Base-by-base conservation (phyloP, 148 eudicot genomes). In the Vaccinium vitisidaea region DNA sequence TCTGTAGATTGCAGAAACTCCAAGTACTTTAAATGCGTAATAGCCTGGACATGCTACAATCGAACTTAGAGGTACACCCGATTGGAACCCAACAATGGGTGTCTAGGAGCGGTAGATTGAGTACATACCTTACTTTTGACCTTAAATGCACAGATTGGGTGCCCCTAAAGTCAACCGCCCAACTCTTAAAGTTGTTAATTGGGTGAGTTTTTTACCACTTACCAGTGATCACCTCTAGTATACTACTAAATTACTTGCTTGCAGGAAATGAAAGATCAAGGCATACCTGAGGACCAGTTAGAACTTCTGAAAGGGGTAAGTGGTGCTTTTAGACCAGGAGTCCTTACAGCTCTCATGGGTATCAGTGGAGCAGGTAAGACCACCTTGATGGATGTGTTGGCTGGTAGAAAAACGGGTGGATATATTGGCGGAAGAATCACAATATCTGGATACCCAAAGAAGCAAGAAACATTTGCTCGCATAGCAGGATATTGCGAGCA, bases 261-360 rank as follows among this genome's bases (percentile, higher is more conserved):
- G 78, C 79, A 89, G 90, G 90, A 87, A 88, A 90, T 88, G 90
- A 90, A 87, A 86, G 84, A 81, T 23, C 88, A 90, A 77, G 94
- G 92, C 36, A 50, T 86, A 78, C 67, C 73, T 19, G 89, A 88
- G 50, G 88, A 88, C 25, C 83, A 84, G 67, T 84, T 92, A 55
- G 86, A 86, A 84, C 90, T 92, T 82, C 83, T 92, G 55, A 90
- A 89, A 77, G 94, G 91, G 1, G 89, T 92, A 0, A 92, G 89
- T 14, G 94, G 94, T n/a, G 87, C 92, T 55, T 90, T 92, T 49
- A 84, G 94, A 84, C 94, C 94, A 30, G 94, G 94, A 36, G 92
- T 92, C 54, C 89, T 92, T 39, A 92, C 94, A 43, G 94, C 94
- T 50, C 86, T 92, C n/a, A 92, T 92, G 94, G 94, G 94, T 11